These are phyloP conservation scores for Camellia oleifera DNA, from an alignment of 179 eudicot genomes.

Conservation along the genomic window DNA sequence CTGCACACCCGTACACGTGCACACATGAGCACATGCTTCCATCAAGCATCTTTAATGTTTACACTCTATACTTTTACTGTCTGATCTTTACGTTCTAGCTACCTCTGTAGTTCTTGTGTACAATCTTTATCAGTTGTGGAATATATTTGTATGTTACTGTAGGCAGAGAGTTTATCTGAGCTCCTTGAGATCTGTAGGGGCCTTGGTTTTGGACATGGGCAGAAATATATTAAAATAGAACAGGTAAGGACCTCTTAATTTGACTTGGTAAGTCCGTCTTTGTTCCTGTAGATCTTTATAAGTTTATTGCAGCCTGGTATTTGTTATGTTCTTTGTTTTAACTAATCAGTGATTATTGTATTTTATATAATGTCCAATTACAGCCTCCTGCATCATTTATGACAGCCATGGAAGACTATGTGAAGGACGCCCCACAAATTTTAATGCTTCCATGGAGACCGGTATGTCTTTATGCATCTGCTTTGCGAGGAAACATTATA, in stretches of 20 bases:
- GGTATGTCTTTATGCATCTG: slow-evolving; percentile 12
- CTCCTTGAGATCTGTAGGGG: slow-evolving; percentile 32
- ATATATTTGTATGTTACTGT: slow-evolving; percentile 12
- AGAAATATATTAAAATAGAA: slow-evolving; percentile 31
- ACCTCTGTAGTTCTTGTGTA: neutral
- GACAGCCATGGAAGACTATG: slow-evolving; percentile 31
- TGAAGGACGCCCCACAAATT: slow-evolving; percentile 27
- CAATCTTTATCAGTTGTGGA: neutral
- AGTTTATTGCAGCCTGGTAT: neutral
- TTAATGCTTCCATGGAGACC: slow-evolving; percentile 20
- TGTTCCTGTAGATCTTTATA: neutral
- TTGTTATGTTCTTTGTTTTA: slow-evolving; percentile 2
- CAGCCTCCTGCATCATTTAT: slow-evolving; percentile 33
- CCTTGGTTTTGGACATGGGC: slow-evolving; percentile 28
- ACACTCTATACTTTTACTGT: neutral
- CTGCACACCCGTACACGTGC: neutral
- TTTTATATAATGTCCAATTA: slow-evolving; percentile 3
- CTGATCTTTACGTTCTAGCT: neutral
- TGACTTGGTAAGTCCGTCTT: neutral
- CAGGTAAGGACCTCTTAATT: slow-evolving; percentile 13
- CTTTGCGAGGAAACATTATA: neutral
- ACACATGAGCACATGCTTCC: neutral
- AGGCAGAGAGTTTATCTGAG: slow-evolving; percentile 32
- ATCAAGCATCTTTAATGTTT: neutral
- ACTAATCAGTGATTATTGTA: neutral